Base-by-base conservation (phyloP, 2,329 filamentous ascomycete species). In the Aspergillus pseudoterreus region DNA sequence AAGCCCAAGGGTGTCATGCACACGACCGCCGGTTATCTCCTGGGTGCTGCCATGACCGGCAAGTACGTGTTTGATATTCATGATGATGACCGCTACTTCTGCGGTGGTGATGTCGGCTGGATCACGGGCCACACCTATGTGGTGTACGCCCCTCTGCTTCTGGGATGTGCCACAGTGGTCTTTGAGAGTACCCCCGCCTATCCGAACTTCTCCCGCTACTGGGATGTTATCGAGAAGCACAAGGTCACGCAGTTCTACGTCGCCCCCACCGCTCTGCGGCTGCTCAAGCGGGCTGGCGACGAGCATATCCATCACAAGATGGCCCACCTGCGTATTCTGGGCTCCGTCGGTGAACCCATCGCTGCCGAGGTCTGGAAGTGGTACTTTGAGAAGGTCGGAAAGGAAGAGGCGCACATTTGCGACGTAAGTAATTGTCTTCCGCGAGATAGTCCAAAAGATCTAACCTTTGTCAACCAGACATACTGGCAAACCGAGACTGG, bases 401-500 rank as follows among this genome's bases (percentile, higher is more conserved):
- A 91, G 80, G 87, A 92, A 73, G 86, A 95, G 72, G 87, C 90
- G 45, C 94, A 99, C 68, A 81, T 99, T 71, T 86, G 96, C 50
- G 94, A 99, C 71, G 91, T 95, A 78, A 82, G 90, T 83, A 50
- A 41, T n/a, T 35, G 42, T 21, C 6, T 12, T 6, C 5, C 43
- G n/a, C 15, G 36, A 49, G 44, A 36, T 33, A 17, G 43, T 36
- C 9, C 27, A 15, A 45, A 45, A 55, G 49, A 65, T 50, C 19
- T 33, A 22, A 32, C 39, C 15, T 21, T 33, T 45, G 27, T 30
- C 27, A 11, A 9, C 27, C 68, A 96, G 90, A 99, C 94, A 49
- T 99, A 99, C 82, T 99, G 94, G 94, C 94, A 99, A 83, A 99
- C 94, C 48, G 94, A 99, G 79, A 99, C 94, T 2, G 94, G 94